Evolutionary conservation across 345 rosid species (phyloP), one percentile per base, ranked within the genome.

Genomic region (Ceriops zippeliana): DNA sequence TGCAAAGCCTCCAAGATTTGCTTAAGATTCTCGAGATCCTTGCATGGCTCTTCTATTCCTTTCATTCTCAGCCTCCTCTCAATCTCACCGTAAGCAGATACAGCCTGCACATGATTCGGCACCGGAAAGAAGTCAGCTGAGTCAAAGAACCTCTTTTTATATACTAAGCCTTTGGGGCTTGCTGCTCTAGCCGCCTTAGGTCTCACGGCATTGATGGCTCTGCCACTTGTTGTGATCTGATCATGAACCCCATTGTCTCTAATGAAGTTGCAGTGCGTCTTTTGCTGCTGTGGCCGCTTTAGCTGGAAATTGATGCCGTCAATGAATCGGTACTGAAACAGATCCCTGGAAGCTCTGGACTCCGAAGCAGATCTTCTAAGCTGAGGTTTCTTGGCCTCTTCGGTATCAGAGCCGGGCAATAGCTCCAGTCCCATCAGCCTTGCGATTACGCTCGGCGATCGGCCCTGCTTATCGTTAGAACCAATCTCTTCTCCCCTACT

Each of bases 331-430:
- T 79, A 85, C 68, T 79, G 89, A 54, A 72, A 65, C 26, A 83
- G 69, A 67, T 90, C 98, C 70, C 82, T 86, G 73, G 70, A 69
- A 70, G 83, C 87, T 64, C 97, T 82, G 2, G 99, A 92, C 79
- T 95, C 99, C 7, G 99, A 95, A 7, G 96, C 96, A 42, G 92
- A 95, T 90, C 99, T 87, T 81, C 97, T 85, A 1, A 95, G 87
- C 72, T 85, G 86, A 7, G 80, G 73, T 76, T 79, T 84, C 70
- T 78, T 71, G 6, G 46, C 70, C 32, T 82, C 85, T 19, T 79
- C 87, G 7, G 79, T 76, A 70, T 82, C 83, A 35, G 89, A 79
- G 34, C 72, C 75, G 7, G 90, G 84, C 78, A 90, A 69, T 74
- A 84, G 71, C 74, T 91, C 97, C 34, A 95, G 85, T 46, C 99